A percentile compares a stretch with the other conserved stretches of the same genome.
These are phyloP conservation scores for Fusarium luffae DNA, from an alignment of 2,329 filamentous ascomycete species.

Conservation along the genomic window DNA sequence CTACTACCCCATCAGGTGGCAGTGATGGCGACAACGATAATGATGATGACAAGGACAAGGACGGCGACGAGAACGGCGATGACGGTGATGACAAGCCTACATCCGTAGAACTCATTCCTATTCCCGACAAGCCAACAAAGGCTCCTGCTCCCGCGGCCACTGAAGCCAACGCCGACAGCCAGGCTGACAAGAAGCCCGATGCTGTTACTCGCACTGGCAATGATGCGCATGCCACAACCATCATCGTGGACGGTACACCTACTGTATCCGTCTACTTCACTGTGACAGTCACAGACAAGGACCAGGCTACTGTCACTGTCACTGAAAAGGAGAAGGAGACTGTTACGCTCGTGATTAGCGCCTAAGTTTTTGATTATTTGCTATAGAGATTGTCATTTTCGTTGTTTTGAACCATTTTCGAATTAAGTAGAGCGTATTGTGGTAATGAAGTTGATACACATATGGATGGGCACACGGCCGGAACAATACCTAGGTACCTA, in stretches of 20 bases:
- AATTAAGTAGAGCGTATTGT: slow-evolving; percentile 22
- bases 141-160: slow-evolving; percentile 27
- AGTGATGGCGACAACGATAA: neutral
- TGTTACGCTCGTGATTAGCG: slow-evolving; percentile 49
- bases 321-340: slow-evolving; percentile 49
- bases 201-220: slow-evolving; percentile 23
- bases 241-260: slow-evolving; percentile 48
- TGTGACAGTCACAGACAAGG: slow-evolving; percentile 51
- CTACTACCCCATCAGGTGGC: slow-evolving; percentile 14
- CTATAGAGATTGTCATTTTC: neutral
- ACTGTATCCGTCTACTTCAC: slow-evolving; percentile 53
- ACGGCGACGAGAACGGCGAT: neutral
- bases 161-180: slow-evolving; percentile 19
- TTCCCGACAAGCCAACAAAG: slow-evolving; percentile 37
- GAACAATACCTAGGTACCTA: slow-evolving; percentile 2
- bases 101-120: slow-evolving; percentile 45
- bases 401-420: neutral
- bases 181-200: slow-evolving; percentile 22
- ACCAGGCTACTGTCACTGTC: slow-evolving; percentile 49
- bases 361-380: slow-evolving; percentile 22
- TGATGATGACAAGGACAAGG: neutral
- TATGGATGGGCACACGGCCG: neutral
- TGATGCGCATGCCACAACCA: slow-evolving; percentile 35
- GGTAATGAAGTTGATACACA: slow-evolving; percentile 35
- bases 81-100: slow-evolving; percentile 28